Conservation (phyloP, 164 flowering plant genomes). For the Vitis rotundifolia region DNA sequence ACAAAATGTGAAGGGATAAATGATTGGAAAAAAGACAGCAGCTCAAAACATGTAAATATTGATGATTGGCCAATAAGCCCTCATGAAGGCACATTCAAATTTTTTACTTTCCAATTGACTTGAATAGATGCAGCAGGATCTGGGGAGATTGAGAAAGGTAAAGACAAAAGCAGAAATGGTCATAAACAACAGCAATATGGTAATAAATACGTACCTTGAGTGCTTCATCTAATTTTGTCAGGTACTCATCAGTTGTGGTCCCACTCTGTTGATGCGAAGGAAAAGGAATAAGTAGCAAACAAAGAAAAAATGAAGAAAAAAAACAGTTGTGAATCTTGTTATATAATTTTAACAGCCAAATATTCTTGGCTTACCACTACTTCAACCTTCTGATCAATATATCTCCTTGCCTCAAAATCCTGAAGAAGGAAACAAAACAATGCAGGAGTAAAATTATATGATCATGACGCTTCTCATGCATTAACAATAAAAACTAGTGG, state of each 20-base stretch:
- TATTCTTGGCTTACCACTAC: conserved; percentile 47
- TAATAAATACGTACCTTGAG: conserved; percentile 61
- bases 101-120: not conserved
- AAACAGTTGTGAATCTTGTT: not conserved
- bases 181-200: not conserved
- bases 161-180: not conserved
- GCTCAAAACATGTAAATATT: not conserved
- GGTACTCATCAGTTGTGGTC: conserved; percentile 70
- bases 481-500: not conserved
- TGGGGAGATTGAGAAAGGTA: not conserved
- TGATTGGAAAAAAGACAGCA: no score
- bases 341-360: not conserved
- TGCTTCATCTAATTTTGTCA: conserved; percentile 66
- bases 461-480: not conserved
- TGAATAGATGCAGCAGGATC: not conserved
- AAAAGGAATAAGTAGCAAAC: not conserved
- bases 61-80: not conserved
- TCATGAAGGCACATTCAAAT: not conserved
- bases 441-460: not conserved
- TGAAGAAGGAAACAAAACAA: conserved; percentile 15
- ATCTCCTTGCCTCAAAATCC: conserved; percentile 78
- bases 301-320: not conserved
- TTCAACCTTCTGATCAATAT: conserved; percentile 80
- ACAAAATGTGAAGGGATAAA: no score
- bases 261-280: conserved; percentile 59